These are phyloP conservation scores for Penicillium freii DNA, from an alignment of 2,329 filamentous ascomycete species.

Conservation along the genomic window DNA sequence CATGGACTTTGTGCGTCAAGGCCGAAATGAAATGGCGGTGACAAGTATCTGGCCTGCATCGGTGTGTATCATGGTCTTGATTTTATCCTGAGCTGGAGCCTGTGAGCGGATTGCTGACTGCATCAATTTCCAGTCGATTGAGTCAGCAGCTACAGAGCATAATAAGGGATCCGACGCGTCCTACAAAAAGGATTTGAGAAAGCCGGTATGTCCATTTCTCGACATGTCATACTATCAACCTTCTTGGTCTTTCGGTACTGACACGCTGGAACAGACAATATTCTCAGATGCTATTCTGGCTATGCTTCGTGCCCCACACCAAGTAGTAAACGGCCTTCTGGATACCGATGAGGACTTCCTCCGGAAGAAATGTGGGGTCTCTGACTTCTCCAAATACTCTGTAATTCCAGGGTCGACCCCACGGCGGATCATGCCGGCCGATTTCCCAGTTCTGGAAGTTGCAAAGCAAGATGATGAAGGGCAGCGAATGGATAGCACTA, in stretches of 20 bases:
- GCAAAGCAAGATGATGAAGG: constrained; percentile 80
- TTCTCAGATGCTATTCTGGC: constrained; percentile 77
- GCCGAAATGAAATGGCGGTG: constrained; percentile 67
- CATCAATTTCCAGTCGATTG: constrained; percentile 55
- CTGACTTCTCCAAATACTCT: constrained; percentile 70
- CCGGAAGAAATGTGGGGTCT: constrained; percentile 59
- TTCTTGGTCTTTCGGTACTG: constrained; percentile 1
- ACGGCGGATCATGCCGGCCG: constrained; percentile 72
- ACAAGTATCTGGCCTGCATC: constrained; percentile 80
- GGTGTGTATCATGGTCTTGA: constrained; percentile 46
- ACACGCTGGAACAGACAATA: constrained; percentile 49
- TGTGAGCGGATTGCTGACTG: background rate
- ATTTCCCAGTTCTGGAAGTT: constrained; percentile 68
- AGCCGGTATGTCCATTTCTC: constrained; percentile 44
- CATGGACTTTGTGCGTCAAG: constrained; percentile 74
- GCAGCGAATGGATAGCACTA: constrained; percentile 64
- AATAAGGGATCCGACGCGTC: constrained; percentile 48
- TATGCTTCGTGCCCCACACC: constrained; percentile 61
- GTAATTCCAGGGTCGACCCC: constrained; percentile 64
- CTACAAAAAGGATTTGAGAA: constrained; percentile 61
- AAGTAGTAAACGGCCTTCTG: constrained; percentile 67
- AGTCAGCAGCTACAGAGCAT: constrained; percentile 69
- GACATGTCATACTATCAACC: background rate
- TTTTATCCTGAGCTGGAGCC: background rate
- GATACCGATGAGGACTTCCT: constrained; percentile 81